Conservation (phyloP, 257 asterid genomes). For the Nicotiana noctiflora region DNA sequence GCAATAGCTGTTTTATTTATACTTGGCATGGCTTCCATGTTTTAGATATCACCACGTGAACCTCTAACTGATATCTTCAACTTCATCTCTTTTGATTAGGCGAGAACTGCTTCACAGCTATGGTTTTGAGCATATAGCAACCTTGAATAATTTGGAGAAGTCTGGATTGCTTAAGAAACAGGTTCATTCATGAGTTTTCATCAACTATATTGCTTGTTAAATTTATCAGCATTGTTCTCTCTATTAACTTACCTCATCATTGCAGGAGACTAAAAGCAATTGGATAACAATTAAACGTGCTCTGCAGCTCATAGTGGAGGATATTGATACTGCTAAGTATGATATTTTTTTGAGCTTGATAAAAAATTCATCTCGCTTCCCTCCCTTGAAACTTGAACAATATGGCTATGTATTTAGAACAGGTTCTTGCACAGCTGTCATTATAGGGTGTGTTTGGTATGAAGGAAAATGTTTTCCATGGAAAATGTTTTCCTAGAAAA, state of each 20-base stretch:
- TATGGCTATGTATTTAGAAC: not conserved
- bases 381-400: not conserved
- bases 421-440: not conserved
- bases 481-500: no score
- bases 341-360: slow-evolving; percentile 11
- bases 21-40: not conserved
- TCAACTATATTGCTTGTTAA: not conserved
- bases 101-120: slow-evolving; percentile 96
- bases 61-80: not conserved
- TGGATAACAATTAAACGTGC: slow-evolving; percentile 85
- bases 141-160: slow-evolving; percentile 87
- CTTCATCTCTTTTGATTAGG: slow-evolving; percentile 40
- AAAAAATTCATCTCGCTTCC: not conserved
- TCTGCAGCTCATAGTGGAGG: slow-evolving; percentile 79
- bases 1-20: not conserved
- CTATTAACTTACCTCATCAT: slow-evolving; percentile 1
- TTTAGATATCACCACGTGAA: not conserved
- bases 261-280: slow-evolving; percentile 84
- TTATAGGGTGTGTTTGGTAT: no score
- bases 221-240: not conserved
- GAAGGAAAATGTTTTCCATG: no score
- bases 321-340: slow-evolving; percentile 83
- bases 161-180: slow-evolving; percentile 87
- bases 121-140: slow-evolving; percentile 89
- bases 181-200: slow-evolving; percentile 27